Evolutionary conservation across 202 grass and related monocot genomes (phyloP), one percentile per base, ranked within the genome.

Genomic region (Carex sylvatica): DNA sequence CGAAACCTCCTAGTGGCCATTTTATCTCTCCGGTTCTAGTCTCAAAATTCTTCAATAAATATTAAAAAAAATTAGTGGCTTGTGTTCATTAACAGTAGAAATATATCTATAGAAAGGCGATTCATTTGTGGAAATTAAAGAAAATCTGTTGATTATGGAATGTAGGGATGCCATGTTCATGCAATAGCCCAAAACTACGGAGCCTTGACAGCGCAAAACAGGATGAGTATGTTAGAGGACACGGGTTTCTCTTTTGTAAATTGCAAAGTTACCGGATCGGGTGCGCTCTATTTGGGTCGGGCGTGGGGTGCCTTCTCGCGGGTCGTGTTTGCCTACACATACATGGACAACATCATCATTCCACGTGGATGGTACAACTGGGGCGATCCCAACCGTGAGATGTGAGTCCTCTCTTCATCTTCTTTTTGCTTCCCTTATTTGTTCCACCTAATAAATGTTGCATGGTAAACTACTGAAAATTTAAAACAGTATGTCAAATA

Each of bases 271-370:
- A 95, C 92, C 35, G 95, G 95, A 5, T 95, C 92, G 5, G 95
- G 95, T 0, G 91, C 91, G 53, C 92, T 98, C 40, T 98, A 95
- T 84, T 85, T 98, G 30, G 95, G 95, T 70, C 86, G 95, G 4
- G 95, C 95, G 0, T 98, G 96, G 96, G 91, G 96, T 42, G 85
- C 89, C 73, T 98, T 98, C 91, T 98, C 96, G 7, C 87, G 96
- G 16, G 96, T 98, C 53, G 81, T 98, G 84, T 98, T 95, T 82
- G 91, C 92, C 16, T 95, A 92, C 91, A 98, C 96, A 9, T 98
- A 95, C 90, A 98, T 98, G 96, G 92, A 95, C 78, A 87, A 90
- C 91, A 93, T 98, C 84, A 95, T 98, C 86, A 59, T 90, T 84
- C 96, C 96, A 0, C 80, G 89, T 0, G 94, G 96, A 0, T 98